Evolutionary conservation across 208 protist species (phyloP), one percentile per base, ranked within the genome.

Genomic region (Acanthamoeba sp.): DNA sequence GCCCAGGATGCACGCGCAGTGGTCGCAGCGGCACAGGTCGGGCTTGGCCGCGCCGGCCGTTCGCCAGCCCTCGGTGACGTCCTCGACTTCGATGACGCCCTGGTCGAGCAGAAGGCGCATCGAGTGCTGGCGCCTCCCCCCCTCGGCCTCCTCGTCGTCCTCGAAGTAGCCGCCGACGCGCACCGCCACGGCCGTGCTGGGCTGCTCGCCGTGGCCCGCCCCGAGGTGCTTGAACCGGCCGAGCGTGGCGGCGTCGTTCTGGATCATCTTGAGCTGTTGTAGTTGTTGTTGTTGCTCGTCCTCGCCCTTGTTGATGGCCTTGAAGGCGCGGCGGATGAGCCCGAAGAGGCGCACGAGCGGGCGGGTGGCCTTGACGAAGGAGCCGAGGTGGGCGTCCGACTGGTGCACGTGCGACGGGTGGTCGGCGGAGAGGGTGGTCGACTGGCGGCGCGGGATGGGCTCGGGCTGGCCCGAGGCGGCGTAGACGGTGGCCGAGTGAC

Each of bases 1-100:
- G 45, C 76, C 76, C n/a, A 85, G 76, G 36, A 85, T 85, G 76
- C 76, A 85, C n/a, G 76, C 76, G 20, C 76, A 85, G 76, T 85
- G 76, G 76, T 29, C 45, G 45, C 76, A 85, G 29, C 76, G 76
- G 76, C 76, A 85, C 42, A 57, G 36, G 22, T 85, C 76, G 42
- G 76, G 24, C 9, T 38, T 27, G 36, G 24, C 76, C 16, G 42
- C 42, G 42, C 76, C 76, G 14, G 76, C 27, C 3, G 76, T 59
- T 7, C 76, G 76, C 76, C 76, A 85, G 42, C 76, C 76, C 45
- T 85, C 76, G 42, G 42, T 34, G 9, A 85, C 18, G 76, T 85
- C 76, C 76, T 85, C 76, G 42, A 85, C 76, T 57, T 85, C 76
- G 22, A 85, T 57, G 16, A 85, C 76, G 36, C 76, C 76, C 45